phyloP scores from a whole-genome alignment of 192 early-diverging fungal genomes.

The Geranomyces michiganensis region DNA sequence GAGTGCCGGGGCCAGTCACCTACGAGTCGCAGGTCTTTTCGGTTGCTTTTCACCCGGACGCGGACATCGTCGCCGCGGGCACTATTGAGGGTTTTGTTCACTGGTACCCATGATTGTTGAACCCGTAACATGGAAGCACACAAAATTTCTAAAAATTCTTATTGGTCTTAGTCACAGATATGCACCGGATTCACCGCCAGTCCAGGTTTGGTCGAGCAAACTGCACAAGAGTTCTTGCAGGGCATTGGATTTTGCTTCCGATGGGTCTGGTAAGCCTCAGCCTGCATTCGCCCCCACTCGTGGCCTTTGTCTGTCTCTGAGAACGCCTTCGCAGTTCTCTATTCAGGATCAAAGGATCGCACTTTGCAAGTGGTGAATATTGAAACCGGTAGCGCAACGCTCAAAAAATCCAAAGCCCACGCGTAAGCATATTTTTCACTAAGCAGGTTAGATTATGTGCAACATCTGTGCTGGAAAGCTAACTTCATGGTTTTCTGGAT shows the following conservation, averaged over 20 bases:
- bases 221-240: conserved; percentile 87
- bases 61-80: conserved; percentile 69
- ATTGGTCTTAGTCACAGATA: conserved; percentile 18
- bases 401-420: conserved; percentile 80
- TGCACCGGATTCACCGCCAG: not conserved
- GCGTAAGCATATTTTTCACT: conserved; percentile 62
- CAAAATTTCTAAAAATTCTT: not conserved
- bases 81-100: conserved; percentile 73
- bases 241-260: conserved; percentile 76
- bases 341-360: conserved; percentile 83
- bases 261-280: conserved; percentile 62
- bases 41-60: conserved; percentile 71
- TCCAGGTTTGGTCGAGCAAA: conserved; percentile 47
- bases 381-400: conserved; percentile 69
- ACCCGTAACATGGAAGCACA: no score
- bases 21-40: conserved; percentile 39
- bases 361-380: conserved; percentile 80
- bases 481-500: not conserved
- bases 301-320: not conserved
- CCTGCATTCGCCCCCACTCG: not conserved
- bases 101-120: conserved; percentile 51
- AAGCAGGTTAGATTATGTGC: not conserved
- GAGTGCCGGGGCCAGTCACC: conserved; percentile 11
- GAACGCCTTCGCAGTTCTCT: conserved; percentile 55
- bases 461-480: not conserved